Evolutionary conservation across 2,329 filamentous ascomycete genomes (phyloP).

Genomic region (Diaporthe amygdali): DNA sequence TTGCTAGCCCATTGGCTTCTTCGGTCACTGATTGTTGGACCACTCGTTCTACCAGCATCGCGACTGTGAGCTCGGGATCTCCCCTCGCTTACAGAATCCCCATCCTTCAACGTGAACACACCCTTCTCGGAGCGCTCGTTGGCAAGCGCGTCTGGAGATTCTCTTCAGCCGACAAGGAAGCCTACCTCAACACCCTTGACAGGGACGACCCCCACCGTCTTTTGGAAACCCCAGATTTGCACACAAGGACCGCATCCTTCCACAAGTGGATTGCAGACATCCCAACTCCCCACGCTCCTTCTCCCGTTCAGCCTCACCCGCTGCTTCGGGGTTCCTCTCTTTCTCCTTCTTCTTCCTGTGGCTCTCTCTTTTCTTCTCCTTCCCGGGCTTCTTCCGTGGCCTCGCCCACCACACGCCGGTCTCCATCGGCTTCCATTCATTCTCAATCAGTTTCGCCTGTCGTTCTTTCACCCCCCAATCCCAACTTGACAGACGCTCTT

Average conservation of each 20-base stretch:
- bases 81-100: slow-evolving; percentile 2
- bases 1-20: slow-evolving; percentile 1
- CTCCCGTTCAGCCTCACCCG: background rate
- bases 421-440: background rate
- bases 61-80: background rate
- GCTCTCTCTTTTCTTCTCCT: background rate
- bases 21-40: slow-evolving; percentile 12
- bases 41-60: slow-evolving; percentile 10
- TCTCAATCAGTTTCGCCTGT: background rate
- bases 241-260: background rate
- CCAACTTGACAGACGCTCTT: background rate
- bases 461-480: background rate
- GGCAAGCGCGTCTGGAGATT: slow-evolving; percentile 8
- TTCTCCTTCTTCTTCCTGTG: slow-evolving; percentile 12
- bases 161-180: background rate
- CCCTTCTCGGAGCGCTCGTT: slow-evolving; percentile 5
- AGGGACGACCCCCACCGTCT: background rate
- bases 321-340: background rate
- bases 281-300: background rate
- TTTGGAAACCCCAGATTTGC: slow-evolving; percentile 2
- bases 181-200: background rate
- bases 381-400: background rate
- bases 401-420: background rate
- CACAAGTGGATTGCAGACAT: slow-evolving; percentile 13
- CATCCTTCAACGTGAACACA: background rate